Evolutionary conservation across 371 early-diverging fungal species (phyloP), one percentile per base, ranked within the genome.

Genomic region (Entomophthora muscae): DNA sequence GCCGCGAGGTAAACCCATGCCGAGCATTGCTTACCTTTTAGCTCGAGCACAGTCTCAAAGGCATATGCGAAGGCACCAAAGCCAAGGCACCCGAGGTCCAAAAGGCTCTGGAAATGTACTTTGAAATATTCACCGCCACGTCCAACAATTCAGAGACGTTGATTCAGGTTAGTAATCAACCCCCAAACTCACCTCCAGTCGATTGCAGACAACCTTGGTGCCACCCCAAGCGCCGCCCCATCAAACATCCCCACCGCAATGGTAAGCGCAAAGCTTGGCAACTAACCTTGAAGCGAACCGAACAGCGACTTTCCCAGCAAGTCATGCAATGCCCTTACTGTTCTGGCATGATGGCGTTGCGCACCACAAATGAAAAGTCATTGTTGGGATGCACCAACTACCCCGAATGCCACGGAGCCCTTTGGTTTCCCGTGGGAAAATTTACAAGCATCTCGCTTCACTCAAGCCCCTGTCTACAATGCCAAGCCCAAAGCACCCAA

Each of bases 21-120:
- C 29, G 24, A 27, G 22, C 26, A 33, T 54, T 22, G 2, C 32
- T 32, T 23, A 13, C 12, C 33, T 53, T 26, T 26, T 64, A 84
- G 79, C 80, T 83, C 77, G 90, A 89, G 66, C 73, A 72, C 3
- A 78, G 79, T 66, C 72, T 90, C 58, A 82, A 79, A 63, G 59
- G 59, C 3, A 85, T 91, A 22, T 83, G 84, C 70, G 71, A 78
- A 27, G 89, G 91, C 0, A 54, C 13, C 29, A 72, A 71, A 26
- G 58, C 67, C 0, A 76, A 77, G 32, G 76, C 72, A 1, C 68
- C 75, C 1, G 90, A 89, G 0, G 52, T 86, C 1, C 63, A 52
- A 2, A 72, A 82, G 28, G 75, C 74, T 55, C 32, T 88, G 7
- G 65, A 65, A 5, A 70, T 78, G 67, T 89, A 90, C 68, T 62